A percentile compares a stretch with the other conserved stretches of the same genome.
phyloP scores from a whole-genome alignment of 108 stramenopile species.

The Pseudonitzschia delicatissima region DNA sequence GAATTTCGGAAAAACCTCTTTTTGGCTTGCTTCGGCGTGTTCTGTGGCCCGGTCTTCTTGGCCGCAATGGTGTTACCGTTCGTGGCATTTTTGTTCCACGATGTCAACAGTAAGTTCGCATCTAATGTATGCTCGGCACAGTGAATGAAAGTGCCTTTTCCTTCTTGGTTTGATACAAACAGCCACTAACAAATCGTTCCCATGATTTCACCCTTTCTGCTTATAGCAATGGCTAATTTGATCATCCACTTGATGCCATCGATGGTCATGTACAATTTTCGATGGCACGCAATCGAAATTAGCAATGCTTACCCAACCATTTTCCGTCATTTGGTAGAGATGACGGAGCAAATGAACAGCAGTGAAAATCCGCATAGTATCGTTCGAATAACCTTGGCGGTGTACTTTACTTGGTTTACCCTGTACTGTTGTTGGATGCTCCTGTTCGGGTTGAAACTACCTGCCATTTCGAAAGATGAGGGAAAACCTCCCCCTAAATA shows the following conservation, averaged over 20 bases:
- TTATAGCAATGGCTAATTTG: slow-evolving; percentile 19
- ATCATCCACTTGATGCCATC: slow-evolving; percentile 62
- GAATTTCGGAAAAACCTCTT: slow-evolving; percentile 32
- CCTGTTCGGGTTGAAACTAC: slow-evolving; percentile 48
- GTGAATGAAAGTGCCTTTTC: background rate
- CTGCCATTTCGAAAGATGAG: slow-evolving; percentile 27
- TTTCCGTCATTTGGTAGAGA: slow-evolving; percentile 35
- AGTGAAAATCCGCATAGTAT: slow-evolving; percentile 15
- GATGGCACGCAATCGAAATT: slow-evolving; percentile 43
- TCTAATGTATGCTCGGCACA: background rate
- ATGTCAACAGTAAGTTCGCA: slow-evolving; percentile 42
- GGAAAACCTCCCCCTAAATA: slow-evolving; percentile 33
- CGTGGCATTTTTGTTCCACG: slow-evolving; percentile 56
- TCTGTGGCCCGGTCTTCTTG: slow-evolving; percentile 48
- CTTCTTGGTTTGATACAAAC: background rate
- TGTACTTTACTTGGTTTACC: slow-evolving; percentile 57
- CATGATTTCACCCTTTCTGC: background rate
- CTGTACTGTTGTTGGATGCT: slow-evolving; percentile 54
- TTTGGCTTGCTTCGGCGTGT: slow-evolving; percentile 34
- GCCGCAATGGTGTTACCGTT: slow-evolving; percentile 49
- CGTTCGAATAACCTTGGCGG: slow-evolving; percentile 34
- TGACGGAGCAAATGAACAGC: slow-evolving; percentile 21
- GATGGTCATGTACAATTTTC: slow-evolving; percentile 51
- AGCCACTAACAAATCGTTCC: background rate
- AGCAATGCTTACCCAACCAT: slow-evolving; percentile 41